Evolutionary conservation across 768 basidiomycete species (phyloP), one percentile per base, ranked within the genome.

Genomic region (Mycena indigotica): DNA sequence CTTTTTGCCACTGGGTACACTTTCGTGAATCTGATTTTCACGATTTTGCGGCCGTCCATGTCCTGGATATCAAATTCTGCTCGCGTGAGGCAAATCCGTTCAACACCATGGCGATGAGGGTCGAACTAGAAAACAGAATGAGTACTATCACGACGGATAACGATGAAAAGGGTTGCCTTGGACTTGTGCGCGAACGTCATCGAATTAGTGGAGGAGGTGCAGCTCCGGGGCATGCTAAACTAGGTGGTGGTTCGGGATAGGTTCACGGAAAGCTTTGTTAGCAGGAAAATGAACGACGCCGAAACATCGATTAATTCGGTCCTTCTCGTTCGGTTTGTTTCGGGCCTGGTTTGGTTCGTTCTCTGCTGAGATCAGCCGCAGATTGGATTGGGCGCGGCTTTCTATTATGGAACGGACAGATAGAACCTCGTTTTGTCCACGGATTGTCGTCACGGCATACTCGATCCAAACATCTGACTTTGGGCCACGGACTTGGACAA

Each of bases 381-480:
- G 32, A 8, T 35, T 35, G 10, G 32, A 35, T 35, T 35, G 32
- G 32, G 32, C 17, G 32, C 32, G 32, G 8, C 32, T 17, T 17
- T 23, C 15, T 19, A 44, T 44, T 23, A 23, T 44, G 41, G 41
- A 44, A 44, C 8, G 15, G 8, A 17, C 32, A 35, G 8, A 35
- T 35, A 35, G 32, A 44, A 44, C 13, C 13, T 44, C n/a, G 15
- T 8, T 44, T 23, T 21, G n/a, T 44, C 41, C 41, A 19, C 21
- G 21, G 41, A 44, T 44, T 44, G 41, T 13, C 41, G 41, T 44
- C 41, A 44, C 41, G 41, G 41, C 41, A 44, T 44, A 44, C 32
- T 35, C 10, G 17, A 35, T 35, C 32, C 10, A 44, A 44, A 8
- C 41, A 21, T 44, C 12, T 21, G n/a, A 38, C 10, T n/a, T n/a